Base-by-base conservation (phyloP, 208 protist genomes). In the Leishmania aethiopica region DNA sequence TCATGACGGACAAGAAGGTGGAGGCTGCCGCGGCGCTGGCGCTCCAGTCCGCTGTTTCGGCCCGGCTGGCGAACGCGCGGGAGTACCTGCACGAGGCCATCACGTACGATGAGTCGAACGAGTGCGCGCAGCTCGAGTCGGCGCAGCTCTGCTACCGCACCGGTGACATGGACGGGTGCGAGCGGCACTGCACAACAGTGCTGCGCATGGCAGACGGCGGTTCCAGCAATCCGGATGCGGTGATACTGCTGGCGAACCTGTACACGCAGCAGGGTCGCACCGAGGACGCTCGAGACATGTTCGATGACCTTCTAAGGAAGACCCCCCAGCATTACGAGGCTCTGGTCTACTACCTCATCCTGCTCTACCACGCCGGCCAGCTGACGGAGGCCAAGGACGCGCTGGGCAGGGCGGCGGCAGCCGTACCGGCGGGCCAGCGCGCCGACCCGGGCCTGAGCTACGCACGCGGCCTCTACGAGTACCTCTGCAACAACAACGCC, bases 231-330 rank as follows among this genome's bases (percentile, higher is more conserved):
- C 95, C 98, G 45, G 94, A 97, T 59, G 98, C 97, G 2, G 90
- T 93, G 42, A 94, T 98, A 64, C 95, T 99, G 74, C 86, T 99
- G 25, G 96, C 98, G 0, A 96, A 99, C 71, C 75, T 99, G 32
- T 98, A 98, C 95, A 86, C 98, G 59, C 89, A 94, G 77, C 81
- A 84, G 37, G 82, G 80, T 57, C 88, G 98, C 32, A 92, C 93
- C 69, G 96, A 99, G 51, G 93, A 95, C 32, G 98, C 97, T 7
- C 90, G 88, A 15, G 74, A 84, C 28, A 91, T 98, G 87, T 99
- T 99, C 81, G 83, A 94, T 83, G 87, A 93, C 73, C 86, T 99
- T 40, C 91, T 99, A 2, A 88, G 92, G 59, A 83, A 81, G 37
- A 92, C 96, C 37, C 97, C 96, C 32, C 80, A 95, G 75, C 95